A percentile compares a stretch with the other conserved stretches of the same genome.
Evolutionary conservation across 345 rosid species (phyloP).

Genomic region (Citrus trifoliata): DNA sequence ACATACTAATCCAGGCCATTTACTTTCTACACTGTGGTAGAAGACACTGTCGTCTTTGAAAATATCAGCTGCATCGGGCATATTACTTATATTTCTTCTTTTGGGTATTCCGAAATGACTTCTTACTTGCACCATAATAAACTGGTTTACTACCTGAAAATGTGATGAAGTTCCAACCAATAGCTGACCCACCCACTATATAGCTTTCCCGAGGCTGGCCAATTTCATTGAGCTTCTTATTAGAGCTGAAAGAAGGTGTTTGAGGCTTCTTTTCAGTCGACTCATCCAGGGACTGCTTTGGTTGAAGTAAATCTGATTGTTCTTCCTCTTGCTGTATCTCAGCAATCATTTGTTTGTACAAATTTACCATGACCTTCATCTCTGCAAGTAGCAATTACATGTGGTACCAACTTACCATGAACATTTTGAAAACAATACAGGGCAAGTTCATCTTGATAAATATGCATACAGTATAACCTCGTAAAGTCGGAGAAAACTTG

Average conservation of each 20-base stretch:
- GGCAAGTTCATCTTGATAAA: neutral
- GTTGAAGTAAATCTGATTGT: neutral
- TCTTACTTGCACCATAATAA: slow-evolving; percentile 25
- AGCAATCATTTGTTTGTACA: slow-evolving; percentile 20
- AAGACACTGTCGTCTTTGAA: neutral
- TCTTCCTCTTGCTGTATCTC: neutral
- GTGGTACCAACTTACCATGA: neutral
- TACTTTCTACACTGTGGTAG: neutral
- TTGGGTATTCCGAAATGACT: slow-evolving; percentile 1
- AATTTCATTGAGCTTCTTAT: neutral
- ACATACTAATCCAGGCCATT: neutral
- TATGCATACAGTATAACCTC: neutral
- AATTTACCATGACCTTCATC: slow-evolving; percentile 22
- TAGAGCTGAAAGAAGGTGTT: neutral
- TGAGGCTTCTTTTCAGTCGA: slow-evolving; percentile 6
- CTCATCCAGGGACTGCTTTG: neutral
- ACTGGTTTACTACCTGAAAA: slow-evolving; percentile 19
- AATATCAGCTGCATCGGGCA: neutral
- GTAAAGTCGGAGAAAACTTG: neutral
- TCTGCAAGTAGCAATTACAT: slow-evolving; percentile 15
- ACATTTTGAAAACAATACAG: neutral
- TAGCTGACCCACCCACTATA: slow-evolving; percentile 24
- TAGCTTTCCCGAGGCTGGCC: slow-evolving; percentile 17
- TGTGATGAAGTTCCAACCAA: slow-evolving; percentile 35
- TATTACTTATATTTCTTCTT: neutral